Evolutionary conservation across 495 filamentous ascomycete genomes (phyloP), one percentile per base, ranked within the genome.

Genomic region (Aspergillus biplanus): DNA sequence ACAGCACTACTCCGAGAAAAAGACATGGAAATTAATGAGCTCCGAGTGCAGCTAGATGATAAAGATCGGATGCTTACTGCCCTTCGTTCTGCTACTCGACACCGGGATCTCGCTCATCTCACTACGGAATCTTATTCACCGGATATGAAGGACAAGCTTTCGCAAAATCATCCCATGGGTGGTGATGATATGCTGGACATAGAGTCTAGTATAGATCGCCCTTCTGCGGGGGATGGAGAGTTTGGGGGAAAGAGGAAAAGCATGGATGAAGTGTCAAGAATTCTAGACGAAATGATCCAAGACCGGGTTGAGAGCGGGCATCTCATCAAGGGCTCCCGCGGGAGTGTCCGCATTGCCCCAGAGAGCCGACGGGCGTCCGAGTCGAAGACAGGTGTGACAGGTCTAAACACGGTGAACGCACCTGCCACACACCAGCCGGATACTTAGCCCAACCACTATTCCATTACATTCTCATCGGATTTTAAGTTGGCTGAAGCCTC

Each of bases 241-340:
- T 67, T 72, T 32, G 72, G 72, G n/a, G 84, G 81, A 59, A 83
- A 86, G 61, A 84, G 84, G 33, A 88, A 85, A 80, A 89, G 90
- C 61, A 87, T 93, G 50, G 91, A 95, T 65, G 92, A 96, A 73
- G 90, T 96, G 83, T 95, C 90, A 58, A 83, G 87, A 52, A 92
- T 97, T 76, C 83, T 97, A 34, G 92, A 97, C 65, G 90, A 95
- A 73, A 97, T 97, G 93, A 95, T 97, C 62, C 90, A 92, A 73
- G 89, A 92, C 69, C 86, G 90, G 21, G 89, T 93, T 55, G 90
- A 92, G 65, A 82, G 80, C 33, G 89, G 89, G 15, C 83, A 88
- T 52, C 66, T 89, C 47, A 78, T 89, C 33, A 84, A 88, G 58
- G 82, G 86, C 48, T 73, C 75, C 35, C 79, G 86, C 54, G 86